A percentile compares a stretch with the other conserved stretches of the same genome.
Evolutionary conservation across 805 yeast species (phyloP).

Genomic region (Candida odintsovae): DNA sequence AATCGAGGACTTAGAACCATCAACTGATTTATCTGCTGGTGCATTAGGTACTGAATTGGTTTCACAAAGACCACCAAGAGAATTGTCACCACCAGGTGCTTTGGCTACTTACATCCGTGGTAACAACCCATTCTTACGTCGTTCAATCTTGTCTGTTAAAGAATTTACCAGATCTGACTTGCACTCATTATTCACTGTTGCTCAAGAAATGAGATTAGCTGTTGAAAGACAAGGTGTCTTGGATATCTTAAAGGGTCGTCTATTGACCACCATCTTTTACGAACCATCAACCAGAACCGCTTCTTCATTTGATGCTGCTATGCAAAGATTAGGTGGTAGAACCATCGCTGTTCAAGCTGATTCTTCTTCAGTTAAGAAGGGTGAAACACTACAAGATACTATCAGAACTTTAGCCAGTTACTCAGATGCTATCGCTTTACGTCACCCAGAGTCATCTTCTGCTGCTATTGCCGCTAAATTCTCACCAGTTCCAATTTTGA

Average conservation of each 20-base stretch:
- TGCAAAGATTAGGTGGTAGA: conserved; percentile 99
- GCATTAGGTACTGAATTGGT: conserved; percentile 65
- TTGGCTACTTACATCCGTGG: conserved; percentile 69
- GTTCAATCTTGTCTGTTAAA: conserved; percentile 81
- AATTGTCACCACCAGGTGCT: conserved; percentile 72
- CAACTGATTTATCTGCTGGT: conserved; percentile 33
- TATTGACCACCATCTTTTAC: conserved; percentile 91
- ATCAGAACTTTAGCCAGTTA: conserved; percentile 91
- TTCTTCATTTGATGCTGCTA: conserved; percentile 96
- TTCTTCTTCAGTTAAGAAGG: conserved; percentile 94
- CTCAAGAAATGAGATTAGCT: conserved; percentile 95
- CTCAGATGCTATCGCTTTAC: conserved; percentile 92
- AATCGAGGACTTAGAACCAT: conserved; percentile 24
- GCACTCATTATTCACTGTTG: conserved; percentile 91
- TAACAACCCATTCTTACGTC: conserved; percentile 87
- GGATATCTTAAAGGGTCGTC: conserved; percentile 84
- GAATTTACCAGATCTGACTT: conserved; percentile 84
- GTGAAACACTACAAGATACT: conserved; percentile 97
- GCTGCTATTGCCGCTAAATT: conserved; percentile 93
- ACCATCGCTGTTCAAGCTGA: conserved; percentile 81
- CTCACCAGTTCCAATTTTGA: conserved; percentile 94
- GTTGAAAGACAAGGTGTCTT: conserved; percentile 95
- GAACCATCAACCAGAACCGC: conserved; percentile 98
- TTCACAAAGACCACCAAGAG: conserved; percentile 66
- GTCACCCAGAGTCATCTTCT: conserved; percentile 92